These are phyloP conservation scores for Mikania micrantha DNA, from an alignment of 129 eudicot genomes.

Conservation along the genomic window DNA sequence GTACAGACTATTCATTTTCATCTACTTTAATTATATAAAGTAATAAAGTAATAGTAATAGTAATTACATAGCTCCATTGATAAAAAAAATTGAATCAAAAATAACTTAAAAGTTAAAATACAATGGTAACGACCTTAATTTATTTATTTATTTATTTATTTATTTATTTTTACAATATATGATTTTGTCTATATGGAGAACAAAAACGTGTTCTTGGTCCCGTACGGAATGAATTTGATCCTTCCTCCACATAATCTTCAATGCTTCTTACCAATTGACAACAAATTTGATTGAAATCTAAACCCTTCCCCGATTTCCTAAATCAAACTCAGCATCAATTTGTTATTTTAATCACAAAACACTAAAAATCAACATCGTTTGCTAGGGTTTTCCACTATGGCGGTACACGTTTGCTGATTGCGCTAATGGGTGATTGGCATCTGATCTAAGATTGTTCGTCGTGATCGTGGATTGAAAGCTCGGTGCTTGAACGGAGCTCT, in stretches of 20 bases:
- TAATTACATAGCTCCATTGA: too few species aligned
- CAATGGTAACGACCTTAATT: too few species aligned
- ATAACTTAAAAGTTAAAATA: too few species aligned
- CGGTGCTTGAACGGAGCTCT: not conserved
- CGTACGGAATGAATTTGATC: not conserved
- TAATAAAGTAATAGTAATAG: too few species aligned
- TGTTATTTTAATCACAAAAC: not conserved
- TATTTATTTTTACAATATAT: too few species aligned
- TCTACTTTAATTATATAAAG: too few species aligned
- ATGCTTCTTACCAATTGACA: not conserved
- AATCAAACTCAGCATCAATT: not conserved
- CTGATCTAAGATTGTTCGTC: not conserved
- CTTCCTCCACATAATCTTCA: not conserved
- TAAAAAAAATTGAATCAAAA: too few species aligned
- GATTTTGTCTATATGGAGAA: too few species aligned
- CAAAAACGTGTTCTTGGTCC: not conserved
- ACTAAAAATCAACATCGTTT: not conserved
- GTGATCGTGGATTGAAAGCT: not conserved
- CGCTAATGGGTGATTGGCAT: not conserved
- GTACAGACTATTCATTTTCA: too few species aligned
- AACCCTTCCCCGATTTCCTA: not conserved
- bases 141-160: too few species aligned
- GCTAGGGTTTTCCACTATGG: conserved; percentile 11
- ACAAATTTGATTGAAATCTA: not conserved
- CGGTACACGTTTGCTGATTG: not conserved